Percentiles rank a stretch among this genome's conserved stretches.
phyloP scores from a whole-genome alignment of 345 rosid genomes.

The Salix dunnii region DNA sequence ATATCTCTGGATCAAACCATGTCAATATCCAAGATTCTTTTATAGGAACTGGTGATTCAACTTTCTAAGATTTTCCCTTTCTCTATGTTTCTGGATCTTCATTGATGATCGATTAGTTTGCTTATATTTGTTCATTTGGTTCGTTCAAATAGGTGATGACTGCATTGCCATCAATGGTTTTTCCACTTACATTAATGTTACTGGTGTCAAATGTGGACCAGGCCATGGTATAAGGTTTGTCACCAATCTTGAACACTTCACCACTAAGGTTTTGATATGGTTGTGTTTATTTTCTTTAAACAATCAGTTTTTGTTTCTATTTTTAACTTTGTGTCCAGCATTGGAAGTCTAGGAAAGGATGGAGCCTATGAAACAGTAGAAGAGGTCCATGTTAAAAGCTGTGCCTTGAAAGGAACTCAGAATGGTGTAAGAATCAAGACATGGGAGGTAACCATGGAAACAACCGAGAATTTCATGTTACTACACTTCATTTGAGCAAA shows the following conservation, averaged over 20 bases:
- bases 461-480: neutral
- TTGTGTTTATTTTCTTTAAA: neutral
- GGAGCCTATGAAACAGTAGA: constrained; percentile 9
- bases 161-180: constrained; percentile 40
- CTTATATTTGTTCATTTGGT: neutral
- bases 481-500: too few species aligned
- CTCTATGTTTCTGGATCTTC: too few species aligned
- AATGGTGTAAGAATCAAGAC: constrained; percentile 24
- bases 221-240: constrained; percentile 62
- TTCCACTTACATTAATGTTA: constrained; percentile 28
- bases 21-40: constrained; percentile 6
- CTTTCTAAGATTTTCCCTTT: neutral
- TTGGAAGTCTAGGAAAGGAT: constrained; percentile 15
- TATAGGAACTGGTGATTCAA: constrained; percentile 23
- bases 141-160: constrained; percentile 45
- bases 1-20: constrained; percentile 10
- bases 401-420: neutral
- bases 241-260: too few species aligned
- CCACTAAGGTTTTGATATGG: too few species aligned
- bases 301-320: neutral
- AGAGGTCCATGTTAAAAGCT: constrained; percentile 6
- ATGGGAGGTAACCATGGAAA: constrained; percentile 21
- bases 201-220: constrained; percentile 49
- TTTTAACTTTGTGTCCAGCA: neutral
- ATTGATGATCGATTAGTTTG: too few species aligned